Evolutionary conservation across 352 stramenopile genomes (phyloP), one percentile per base, ranked within the genome.

Genomic region (Phytophthora ramorum): DNA sequence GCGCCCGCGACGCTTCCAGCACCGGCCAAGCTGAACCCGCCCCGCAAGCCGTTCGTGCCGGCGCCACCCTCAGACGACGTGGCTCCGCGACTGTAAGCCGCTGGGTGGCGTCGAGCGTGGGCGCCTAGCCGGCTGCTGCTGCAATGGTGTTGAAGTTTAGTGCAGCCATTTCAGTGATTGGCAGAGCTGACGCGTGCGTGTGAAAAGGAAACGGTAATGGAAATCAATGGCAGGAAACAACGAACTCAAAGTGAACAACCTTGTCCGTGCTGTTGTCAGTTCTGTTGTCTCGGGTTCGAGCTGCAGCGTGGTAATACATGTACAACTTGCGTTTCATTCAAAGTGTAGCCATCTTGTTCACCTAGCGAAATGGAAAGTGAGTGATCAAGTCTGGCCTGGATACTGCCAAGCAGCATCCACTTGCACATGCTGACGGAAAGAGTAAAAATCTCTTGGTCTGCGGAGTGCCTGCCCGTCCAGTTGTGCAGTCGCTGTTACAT

Each of bases 11-110:
- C 51, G 51, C 40, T 58, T 4, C 50, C 65, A 9, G 54, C 68
- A 20, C 67, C 84, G 3, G 71, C 84, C 19, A 59, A 73, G 47
- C 46, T 92, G 38, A 93, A 86, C 67, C 85, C 85, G 30, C 79
- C 81, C 4, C 83, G 85, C 60, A 81, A 83, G 59, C 67, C 72
- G 6, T 89, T 83, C 51, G 75, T 75, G 22, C 77, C 80, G 16
- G 76, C 77, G n/a, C 66, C 73, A 4, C 83, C 83, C 30, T 79
- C 77, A 24, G 75, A 83, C 34, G 79, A 84, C 32, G 40, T 85
- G 7, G 63, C 75, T 6, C 79, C 83, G 14, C 81, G 79, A 66
- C 66, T 90, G 47, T 87, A 87, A 73, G 58, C 19, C 30, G 13
- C 16, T 2, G 4, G 35, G 32, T 28, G 6, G 41, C 2, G n/a